Conservation (phyloP, 2,329 filamentous ascomycete species). For the Penicillium sp. region DNA sequence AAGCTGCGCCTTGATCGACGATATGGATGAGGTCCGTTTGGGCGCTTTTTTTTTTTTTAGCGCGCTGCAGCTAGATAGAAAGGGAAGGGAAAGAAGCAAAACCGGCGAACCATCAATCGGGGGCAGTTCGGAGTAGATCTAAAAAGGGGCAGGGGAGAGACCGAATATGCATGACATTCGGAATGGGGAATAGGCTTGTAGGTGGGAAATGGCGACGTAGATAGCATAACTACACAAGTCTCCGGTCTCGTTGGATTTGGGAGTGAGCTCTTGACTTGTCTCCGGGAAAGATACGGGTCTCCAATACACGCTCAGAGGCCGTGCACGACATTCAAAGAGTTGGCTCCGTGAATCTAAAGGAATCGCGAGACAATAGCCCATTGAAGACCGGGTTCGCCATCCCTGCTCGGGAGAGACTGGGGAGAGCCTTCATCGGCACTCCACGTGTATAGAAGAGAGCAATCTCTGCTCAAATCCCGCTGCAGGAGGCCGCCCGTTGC, state of each 20-base stretch:
- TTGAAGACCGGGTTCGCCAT: neutral
- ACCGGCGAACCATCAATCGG: conserved; percentile 8
- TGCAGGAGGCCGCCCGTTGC: conserved; percentile 36
- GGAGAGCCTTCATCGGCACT: too few relatives aligned
- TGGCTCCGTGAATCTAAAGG: neutral
- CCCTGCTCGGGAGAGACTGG: too few relatives aligned
- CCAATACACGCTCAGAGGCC: neutral
- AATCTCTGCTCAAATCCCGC: conserved; percentile 7
- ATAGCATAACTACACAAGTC: neutral
- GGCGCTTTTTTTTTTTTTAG: conserved; percentile 14
- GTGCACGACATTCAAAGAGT: neutral
- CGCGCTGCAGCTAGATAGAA: conserved; percentile 21
- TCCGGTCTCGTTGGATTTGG: too few relatives aligned
- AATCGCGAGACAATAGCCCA: neutral
- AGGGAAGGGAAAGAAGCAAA: conserved; percentile 18
- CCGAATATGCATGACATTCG: neutral
- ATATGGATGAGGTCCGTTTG: conserved; percentile 12
- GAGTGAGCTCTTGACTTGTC: too few relatives aligned
- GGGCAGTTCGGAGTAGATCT: neutral
- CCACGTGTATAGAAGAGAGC: neutral
- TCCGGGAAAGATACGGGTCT: neutral
- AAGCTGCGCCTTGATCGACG: conserved; percentile 20
- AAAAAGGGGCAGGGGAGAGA: conserved; percentile 3
- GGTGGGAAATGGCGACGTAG: neutral
- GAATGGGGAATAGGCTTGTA: neutral